A percentile compares a stretch with the other conserved stretches of the same genome.
Conservation (phyloP, 2,329 filamentous ascomycete genomes). For the Neocatenulostroma microsporum region DNA sequence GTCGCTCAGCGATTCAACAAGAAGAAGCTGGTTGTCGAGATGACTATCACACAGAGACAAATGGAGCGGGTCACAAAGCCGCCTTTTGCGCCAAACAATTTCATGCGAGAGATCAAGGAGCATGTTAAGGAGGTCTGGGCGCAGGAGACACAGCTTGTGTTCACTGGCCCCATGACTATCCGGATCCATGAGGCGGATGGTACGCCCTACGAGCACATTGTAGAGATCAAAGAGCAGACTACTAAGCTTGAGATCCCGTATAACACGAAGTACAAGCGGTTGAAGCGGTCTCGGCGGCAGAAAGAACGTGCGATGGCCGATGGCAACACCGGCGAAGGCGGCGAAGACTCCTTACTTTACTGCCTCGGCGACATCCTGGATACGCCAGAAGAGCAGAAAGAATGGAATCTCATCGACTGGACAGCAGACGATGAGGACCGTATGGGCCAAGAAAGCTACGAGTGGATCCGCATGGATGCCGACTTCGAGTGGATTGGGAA, state of each 20-base stretch:
- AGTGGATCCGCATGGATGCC: slow-evolving; percentile 96
- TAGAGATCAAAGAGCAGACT: slow-evolving; percentile 82
- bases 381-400: slow-evolving; percentile 66
- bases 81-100: slow-evolving; percentile 62
- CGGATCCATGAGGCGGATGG: slow-evolving; percentile 96
- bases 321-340: slow-evolving; percentile 34
- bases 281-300: slow-evolving; percentile 78
- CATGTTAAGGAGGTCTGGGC: slow-evolving; percentile 61
- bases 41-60: slow-evolving; percentile 75
- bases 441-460: slow-evolving; percentile 95
- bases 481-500: slow-evolving; percentile 97
- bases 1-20: slow-evolving; percentile 93
- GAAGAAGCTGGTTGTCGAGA: slow-evolving; percentile 89
- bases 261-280: slow-evolving; percentile 96
- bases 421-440: slow-evolving; percentile 75
- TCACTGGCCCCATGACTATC: slow-evolving; percentile 95
- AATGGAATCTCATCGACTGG: slow-evolving; percentile 87
- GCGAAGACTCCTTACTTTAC: slow-evolving; percentile 77
- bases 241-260: slow-evolving; percentile 93
- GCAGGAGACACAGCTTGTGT: slow-evolving; percentile 55
- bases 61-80: slow-evolving; percentile 48
- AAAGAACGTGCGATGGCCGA: slow-evolving; percentile 67
- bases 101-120: slow-evolving; percentile 80
- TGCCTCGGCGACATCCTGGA: slow-evolving; percentile 88
- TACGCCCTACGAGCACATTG: slow-evolving; percentile 95